These are phyloP conservation scores for Globisporangium megalacanthum DNA, from an alignment of 352 stramenopile genomes.

Conservation along the genomic window DNA sequence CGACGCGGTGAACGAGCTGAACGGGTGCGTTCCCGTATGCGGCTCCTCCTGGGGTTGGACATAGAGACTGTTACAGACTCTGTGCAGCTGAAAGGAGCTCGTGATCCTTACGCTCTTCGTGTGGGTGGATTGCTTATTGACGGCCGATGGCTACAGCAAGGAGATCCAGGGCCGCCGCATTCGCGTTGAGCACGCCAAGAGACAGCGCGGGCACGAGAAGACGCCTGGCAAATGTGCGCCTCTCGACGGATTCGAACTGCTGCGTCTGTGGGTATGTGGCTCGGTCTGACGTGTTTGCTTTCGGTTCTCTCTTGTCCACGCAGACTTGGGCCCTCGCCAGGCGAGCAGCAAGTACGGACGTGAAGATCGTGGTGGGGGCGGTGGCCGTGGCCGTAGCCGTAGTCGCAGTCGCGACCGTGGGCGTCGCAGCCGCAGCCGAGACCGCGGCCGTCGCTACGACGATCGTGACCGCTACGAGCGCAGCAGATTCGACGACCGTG, in stretches of 20 bases:
- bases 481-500: slow-evolving; percentile 7
- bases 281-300: not conserved
- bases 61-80: no score
- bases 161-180: slow-evolving; percentile 68
- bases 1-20: slow-evolving; percentile 74
- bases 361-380: slow-evolving; percentile 12
- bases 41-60: no score
- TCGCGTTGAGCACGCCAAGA: slow-evolving; percentile 77
- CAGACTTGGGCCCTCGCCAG: slow-evolving; percentile 67
- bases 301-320: not conserved
- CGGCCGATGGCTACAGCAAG: slow-evolving; percentile 31
- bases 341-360: slow-evolving; percentile 69
- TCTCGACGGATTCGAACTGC: not conserved
- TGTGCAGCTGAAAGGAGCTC: no score
- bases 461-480: no score
- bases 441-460: slow-evolving; percentile 41
- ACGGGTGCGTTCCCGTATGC: slow-evolving; percentile 40
- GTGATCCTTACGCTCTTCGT: no score
- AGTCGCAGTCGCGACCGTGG: slow-evolving; percentile 28
- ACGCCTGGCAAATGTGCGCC: slow-evolving; percentile 79
- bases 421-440: slow-evolving; percentile 12
- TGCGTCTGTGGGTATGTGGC: no score
- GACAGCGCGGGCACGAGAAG: slow-evolving; percentile 73
- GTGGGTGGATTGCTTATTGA: no score
- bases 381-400: slow-evolving; percentile 20